Evolutionary conservation across 2,329 filamentous ascomycete genomes (phyloP).

Genomic region (Thelonectria olida): DNA sequence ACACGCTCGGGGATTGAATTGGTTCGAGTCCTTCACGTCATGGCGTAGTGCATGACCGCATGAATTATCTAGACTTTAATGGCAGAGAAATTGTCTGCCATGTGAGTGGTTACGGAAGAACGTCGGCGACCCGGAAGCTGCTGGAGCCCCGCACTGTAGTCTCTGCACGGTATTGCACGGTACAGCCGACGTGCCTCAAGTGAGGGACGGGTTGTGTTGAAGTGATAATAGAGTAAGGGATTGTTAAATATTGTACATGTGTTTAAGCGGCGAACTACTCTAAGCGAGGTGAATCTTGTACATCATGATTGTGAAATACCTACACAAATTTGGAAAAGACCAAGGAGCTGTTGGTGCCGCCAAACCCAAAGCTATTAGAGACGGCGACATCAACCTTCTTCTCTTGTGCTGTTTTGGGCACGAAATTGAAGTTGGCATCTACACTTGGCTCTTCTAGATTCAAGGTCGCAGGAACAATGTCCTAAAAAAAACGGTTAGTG

Average conservation of each 20-base stretch:
- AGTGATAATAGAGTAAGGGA: no score
- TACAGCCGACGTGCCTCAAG: no score
- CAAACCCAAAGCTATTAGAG: constrained; percentile 98
- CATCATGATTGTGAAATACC: background rate
- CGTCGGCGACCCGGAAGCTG: constrained; percentile 26
- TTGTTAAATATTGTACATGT: no score
- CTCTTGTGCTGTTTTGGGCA: constrained; percentile 76
- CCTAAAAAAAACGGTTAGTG: constrained; percentile 58
- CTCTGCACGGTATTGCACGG: background rate
- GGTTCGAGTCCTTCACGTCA: constrained; percentile 42
- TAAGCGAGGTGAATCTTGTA: background rate
- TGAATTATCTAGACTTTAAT: constrained; percentile 37
- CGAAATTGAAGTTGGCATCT: constrained; percentile 84
- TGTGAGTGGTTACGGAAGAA: constrained; percentile 41
- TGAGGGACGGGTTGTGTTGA: no score
- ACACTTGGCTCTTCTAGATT: constrained; percentile 77
- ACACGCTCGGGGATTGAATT: constrained; percentile 14
- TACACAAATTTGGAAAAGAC: constrained; percentile 67
- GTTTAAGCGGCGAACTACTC: no score
- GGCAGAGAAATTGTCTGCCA: constrained; percentile 32
- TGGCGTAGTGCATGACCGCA: constrained; percentile 40
- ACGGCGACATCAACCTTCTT: constrained; percentile 77
- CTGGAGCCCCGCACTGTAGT: constrained; percentile 21
- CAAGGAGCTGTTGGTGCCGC: constrained; percentile 91
- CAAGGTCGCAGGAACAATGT: constrained; percentile 83